phyloP scores from a whole-genome alignment of 441 rosid genomes.

The Pelargonium citronellum region DNA sequence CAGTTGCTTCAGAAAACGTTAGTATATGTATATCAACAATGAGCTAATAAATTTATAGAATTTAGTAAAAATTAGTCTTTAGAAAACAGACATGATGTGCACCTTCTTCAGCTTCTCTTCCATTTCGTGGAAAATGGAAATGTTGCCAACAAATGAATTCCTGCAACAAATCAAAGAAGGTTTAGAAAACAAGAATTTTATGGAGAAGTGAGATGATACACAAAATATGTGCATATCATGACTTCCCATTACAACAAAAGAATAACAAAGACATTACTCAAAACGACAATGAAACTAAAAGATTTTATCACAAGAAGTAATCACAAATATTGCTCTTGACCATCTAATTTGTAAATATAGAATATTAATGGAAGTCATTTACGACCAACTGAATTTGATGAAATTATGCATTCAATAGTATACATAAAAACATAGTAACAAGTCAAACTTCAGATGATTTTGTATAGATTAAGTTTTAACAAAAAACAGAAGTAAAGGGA shows the following conservation, averaged over 20 bases:
- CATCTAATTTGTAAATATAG: slow-evolving; percentile 12
- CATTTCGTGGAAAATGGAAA: slow-evolving; percentile 60
- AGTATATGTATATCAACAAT: not conserved
- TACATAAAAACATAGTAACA: slow-evolving; percentile 4
- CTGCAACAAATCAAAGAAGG: slow-evolving; percentile 34
- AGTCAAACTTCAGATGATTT: slow-evolving; percentile 14
- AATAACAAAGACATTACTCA: not conserved
- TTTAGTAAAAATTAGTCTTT: slow-evolving; percentile 3
- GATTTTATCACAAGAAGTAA: not conserved
- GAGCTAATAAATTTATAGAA: not conserved
- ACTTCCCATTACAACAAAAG: not conserved
- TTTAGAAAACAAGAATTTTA: slow-evolving; percentile 1
- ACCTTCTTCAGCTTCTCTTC: slow-evolving; percentile 79
- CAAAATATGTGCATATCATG: slow-evolving; percentile 5
- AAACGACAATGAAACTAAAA: slow-evolving; percentile 2
- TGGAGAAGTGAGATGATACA: not conserved
- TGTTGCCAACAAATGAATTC: slow-evolving; percentile 79
- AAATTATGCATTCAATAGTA: not conserved
- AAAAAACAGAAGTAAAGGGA: slow-evolving; percentile 10
- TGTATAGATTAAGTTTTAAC: not conserved
- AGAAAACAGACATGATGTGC: slow-evolving; percentile 12
- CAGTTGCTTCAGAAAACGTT: not conserved
- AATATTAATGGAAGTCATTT: not conserved
- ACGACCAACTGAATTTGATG: slow-evolving; percentile 7
- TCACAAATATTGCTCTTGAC: not conserved